Evolutionary conservation across 1,284 basidiomycete genomes (phyloP).

Genomic region (Naganishia sp.): DNA sequence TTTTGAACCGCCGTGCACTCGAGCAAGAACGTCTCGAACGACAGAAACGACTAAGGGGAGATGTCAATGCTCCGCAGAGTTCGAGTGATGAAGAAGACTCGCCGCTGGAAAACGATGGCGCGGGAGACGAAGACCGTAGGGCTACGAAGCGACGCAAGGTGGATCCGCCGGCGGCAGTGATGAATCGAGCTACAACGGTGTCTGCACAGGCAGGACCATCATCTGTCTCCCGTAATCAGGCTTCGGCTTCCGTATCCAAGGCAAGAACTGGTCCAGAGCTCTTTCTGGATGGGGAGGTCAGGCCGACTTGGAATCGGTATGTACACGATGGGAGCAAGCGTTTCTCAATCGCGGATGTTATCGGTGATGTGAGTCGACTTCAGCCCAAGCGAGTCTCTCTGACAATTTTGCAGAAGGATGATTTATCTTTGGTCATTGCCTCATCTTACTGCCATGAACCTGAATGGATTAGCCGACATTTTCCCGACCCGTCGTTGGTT

Average conservation of each 20-base stretch:
- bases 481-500: constrained; percentile 29
- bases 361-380: constrained; percentile 31
- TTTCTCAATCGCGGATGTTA: constrained; percentile 29
- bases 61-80: constrained; percentile 19
- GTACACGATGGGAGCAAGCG: constrained; percentile 4
- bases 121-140: constrained; percentile 1
- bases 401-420: neutral
- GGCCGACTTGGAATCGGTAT: constrained; percentile 25
- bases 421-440: constrained; percentile 27
- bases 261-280: neutral
- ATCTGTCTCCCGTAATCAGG: neutral
- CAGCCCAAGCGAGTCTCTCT: too few species aligned
- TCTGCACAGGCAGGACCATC: neutral
- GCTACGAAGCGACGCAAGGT: constrained; percentile 21
- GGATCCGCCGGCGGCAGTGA: neutral
- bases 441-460: constrained; percentile 32
- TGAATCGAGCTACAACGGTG: neutral
- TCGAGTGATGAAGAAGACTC: constrained; percentile 27
- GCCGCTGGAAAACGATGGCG: constrained; percentile 1
- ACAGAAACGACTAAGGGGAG: constrained; percentile 33
- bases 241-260: neutral
- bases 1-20: constrained; percentile 45
- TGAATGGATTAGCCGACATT: constrained; percentile 18
- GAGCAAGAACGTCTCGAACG: constrained; percentile 48
- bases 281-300: constrained; percentile 32